Evolutionary conservation across 2,329 filamentous ascomycete species (phyloP).

Genomic region (Cyphellophora europaea): DNA sequence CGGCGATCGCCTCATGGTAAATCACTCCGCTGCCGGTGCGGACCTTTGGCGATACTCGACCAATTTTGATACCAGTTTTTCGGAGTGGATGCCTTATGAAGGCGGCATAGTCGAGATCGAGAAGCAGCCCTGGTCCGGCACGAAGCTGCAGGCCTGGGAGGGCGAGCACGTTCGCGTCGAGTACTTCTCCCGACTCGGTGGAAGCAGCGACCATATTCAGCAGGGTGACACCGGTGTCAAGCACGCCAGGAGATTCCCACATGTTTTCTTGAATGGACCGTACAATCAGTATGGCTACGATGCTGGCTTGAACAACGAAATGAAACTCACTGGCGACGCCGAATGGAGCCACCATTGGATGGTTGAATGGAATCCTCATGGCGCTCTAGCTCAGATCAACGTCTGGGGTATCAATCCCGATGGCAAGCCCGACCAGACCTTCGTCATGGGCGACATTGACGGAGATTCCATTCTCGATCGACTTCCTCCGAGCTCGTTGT

Average conservation of each 20-base stretch:
- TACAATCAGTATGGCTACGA: slow-evolving; percentile 59
- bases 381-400: slow-evolving; percentile 52
- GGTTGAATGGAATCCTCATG: slow-evolving; percentile 44
- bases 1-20: slow-evolving; percentile 38
- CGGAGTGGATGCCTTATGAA: slow-evolving; percentile 48
- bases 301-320: slow-evolving; percentile 44
- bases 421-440: slow-evolving; percentile 51
- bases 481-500: slow-evolving; percentile 50
- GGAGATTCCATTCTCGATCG: slow-evolving; percentile 52
- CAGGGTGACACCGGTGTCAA: slow-evolving; percentile 41
- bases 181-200: slow-evolving; percentile 51
- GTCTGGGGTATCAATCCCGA: slow-evolving; percentile 59
- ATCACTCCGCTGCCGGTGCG: slow-evolving; percentile 53
- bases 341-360: slow-evolving; percentile 53
- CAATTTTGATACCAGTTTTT: slow-evolving; percentile 52
- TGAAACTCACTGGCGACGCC: slow-evolving; percentile 40
- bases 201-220: slow-evolving; percentile 52
- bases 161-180: slow-evolving; percentile 55
- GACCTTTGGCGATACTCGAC: slow-evolving; percentile 54
- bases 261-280: slow-evolving; percentile 52
- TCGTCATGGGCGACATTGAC: slow-evolving; percentile 53
- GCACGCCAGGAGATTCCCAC: slow-evolving; percentile 47
- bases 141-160: slow-evolving; percentile 47
- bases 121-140: slow-evolving; percentile 48
- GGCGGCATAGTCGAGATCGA: slow-evolving; percentile 41